Percentiles rank a stretch among this genome's conserved stretches.
Conservation (phyloP, 768 basidiomycete genomes). For the Russula compacta region DNA sequence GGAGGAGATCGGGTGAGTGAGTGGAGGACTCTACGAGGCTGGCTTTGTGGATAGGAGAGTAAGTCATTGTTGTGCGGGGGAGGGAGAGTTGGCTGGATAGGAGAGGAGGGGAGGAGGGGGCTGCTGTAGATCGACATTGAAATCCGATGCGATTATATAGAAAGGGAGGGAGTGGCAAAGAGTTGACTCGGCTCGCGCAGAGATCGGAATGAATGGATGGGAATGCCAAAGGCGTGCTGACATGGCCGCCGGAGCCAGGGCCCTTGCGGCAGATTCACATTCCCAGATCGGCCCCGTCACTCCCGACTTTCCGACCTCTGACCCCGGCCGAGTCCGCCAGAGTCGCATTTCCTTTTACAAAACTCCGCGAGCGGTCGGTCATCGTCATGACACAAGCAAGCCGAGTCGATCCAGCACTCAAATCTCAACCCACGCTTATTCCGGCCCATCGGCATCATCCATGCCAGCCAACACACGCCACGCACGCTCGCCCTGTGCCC, state of each 20-base stretch:
- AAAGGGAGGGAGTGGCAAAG: no score
- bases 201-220: not conserved
- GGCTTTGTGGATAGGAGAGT: slow-evolving; percentile 36
- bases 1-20: slow-evolving; percentile 58
- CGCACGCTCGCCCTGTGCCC: no score
- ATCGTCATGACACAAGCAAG: slow-evolving; percentile 3
- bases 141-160: slow-evolving; percentile 24
- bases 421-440: not conserved
- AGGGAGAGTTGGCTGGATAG: not conserved
- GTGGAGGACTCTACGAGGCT: slow-evolving; percentile 53
- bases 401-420: slow-evolving; percentile 6
- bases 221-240: not conserved
- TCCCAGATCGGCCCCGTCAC: not conserved
- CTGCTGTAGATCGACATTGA: slow-evolving; percentile 14
- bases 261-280: not conserved
- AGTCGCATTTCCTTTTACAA: not conserved
- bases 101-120: slow-evolving; percentile 4
- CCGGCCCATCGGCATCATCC: no score
- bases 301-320: not conserved
- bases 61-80: slow-evolving; percentile 15
- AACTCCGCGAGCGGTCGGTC: slow-evolving; percentile 6
- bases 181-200: not conserved
- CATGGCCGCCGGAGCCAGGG: not conserved
- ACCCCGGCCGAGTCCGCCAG: slow-evolving; percentile 4
- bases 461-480: no score